A percentile compares a stretch with the other conserved stretches of the same genome.
Evolutionary conservation across 2,329 filamentous ascomycete species (phyloP).

Genomic region (Westerdykella sp.): DNA sequence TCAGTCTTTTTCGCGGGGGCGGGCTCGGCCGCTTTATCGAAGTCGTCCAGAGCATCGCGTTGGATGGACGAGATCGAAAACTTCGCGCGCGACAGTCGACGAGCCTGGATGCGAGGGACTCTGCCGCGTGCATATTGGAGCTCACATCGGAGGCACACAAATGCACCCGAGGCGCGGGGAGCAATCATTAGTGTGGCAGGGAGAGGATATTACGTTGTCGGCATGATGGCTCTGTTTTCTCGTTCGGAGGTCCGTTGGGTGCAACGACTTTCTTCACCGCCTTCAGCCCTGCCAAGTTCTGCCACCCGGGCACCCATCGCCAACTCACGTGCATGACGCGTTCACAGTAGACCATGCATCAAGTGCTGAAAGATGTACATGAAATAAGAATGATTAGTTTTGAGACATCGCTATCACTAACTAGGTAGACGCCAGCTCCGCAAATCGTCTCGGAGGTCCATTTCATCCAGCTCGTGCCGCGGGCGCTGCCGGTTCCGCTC

Average conservation of each 20-base stretch:
- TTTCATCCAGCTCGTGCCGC: conserved; percentile 44
- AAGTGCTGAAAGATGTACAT: background rate
- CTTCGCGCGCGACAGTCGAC: conserved; percentile 12
- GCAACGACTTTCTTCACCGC: conserved; percentile 25
- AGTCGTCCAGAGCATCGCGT: conserved; percentile 16
- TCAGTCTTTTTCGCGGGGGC: background rate
- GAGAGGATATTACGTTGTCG: background rate
- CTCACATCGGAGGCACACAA: conserved; percentile 37
- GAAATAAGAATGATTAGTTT: background rate
- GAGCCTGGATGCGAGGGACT: conserved; percentile 9
- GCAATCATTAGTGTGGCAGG: conserved; percentile 28
- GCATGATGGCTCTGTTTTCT: background rate
- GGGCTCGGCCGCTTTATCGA: background rate
- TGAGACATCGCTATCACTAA: conserved; percentile 3
- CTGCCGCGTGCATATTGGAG: conserved; percentile 21
- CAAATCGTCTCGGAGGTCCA: conserved; percentile 44
- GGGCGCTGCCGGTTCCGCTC: conserved; percentile 31
- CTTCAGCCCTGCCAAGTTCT: conserved; percentile 24
- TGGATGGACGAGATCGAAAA: conserved; percentile 26
- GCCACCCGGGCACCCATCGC: conserved; percentile 12
- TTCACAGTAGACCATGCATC: background rate
- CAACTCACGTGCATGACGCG: conserved; percentile 25
- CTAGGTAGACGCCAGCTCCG: conserved; percentile 39
- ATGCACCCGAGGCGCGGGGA: conserved; percentile 30
- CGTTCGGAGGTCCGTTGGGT: conserved; percentile 5